Base-by-base conservation (phyloP, 768 basidiomycete genomes). In the Panus rudis region DNA sequence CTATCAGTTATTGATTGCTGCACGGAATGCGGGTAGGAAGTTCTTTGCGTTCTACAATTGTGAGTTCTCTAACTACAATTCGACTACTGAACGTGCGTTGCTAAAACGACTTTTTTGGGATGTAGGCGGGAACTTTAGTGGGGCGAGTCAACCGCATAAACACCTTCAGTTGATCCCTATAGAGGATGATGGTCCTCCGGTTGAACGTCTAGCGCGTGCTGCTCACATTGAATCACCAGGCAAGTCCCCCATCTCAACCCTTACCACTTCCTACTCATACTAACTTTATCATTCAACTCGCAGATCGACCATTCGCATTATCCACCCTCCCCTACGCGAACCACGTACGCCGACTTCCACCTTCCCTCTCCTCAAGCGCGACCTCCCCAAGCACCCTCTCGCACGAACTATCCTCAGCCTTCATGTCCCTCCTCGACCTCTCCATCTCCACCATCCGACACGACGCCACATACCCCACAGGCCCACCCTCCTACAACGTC, bases 41-140 rank as follows among this genome's bases (percentile, higher is more conserved):
- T 69, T 82, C 43, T 76, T 96, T 43, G 87, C 85, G 1, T 96
- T 96, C 64, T 96, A 92, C 63, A 97, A 97, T 50, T 94, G 92
- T 79, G 61, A 57, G 74, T 60, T 16, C 22, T 49, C 41, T 19
- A 28, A 20, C 16, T 16, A 25, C 21, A 1, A 16, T n/a, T 27
- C 50, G 7, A 13, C 28, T 6, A 25, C 33, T 35, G n/a, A 37
- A 11, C 21, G 14, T 28, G 35, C 14, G 6, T 12, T 6, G 27
- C 31, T 28, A 2, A 17, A 25, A 17, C 23, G n/a, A 16, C 14
- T 45, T 7, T 39, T 37, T 24, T 33, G 12, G 12, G 42, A 23
- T 34, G 17, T 19, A 89, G 87, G 86, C 52, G 88, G 88, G 5
- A 70, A 77, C 22, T 68, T 71, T 42, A 89, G 86, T 45, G 92